These are phyloP conservation scores for Euclidium syriacum DNA, from an alignment of 345 rosid genomes.

Conservation along the genomic window DNA sequence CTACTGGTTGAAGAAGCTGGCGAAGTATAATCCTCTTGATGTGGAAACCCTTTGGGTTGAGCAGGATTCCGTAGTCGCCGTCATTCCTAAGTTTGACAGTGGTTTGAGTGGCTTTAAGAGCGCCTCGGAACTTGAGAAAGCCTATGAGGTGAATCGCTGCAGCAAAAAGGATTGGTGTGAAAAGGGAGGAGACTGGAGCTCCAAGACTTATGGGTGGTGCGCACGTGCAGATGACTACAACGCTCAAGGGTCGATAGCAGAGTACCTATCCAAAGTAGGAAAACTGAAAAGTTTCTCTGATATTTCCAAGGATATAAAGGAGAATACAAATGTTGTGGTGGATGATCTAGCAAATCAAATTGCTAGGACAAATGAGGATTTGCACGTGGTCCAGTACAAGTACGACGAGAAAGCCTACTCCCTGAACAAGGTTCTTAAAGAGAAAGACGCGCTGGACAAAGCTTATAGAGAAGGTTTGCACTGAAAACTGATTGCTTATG, in stretches of 20 bases:
- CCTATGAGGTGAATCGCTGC: conserved; percentile 39
- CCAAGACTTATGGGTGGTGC: conserved; percentile 60
- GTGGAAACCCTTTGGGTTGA: conserved; percentile 47
- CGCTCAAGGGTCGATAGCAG: conserved; percentile 53
- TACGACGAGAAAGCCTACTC: conserved; percentile 54
- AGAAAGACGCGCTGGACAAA: conserved; percentile 60
- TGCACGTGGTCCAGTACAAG: conserved; percentile 40
- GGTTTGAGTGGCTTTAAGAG: conserved; percentile 58
- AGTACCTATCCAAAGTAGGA: conserved; percentile 54
- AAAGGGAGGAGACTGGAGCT: conserved; percentile 30
- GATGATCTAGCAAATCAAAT: conserved; percentile 49
- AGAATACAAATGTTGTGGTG: conserved; percentile 37
- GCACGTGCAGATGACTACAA: conserved; percentile 69
- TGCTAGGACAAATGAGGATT: conserved; percentile 55
- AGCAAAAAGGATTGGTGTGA: conserved; percentile 55
- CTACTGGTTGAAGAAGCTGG: conserved; percentile 59
- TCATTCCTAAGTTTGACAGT: conserved; percentile 42
- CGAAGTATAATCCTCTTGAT: conserved; percentile 46
- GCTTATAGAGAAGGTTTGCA: conserved; percentile 62
- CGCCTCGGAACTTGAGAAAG: conserved; percentile 56
- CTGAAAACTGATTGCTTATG: conserved; percentile 1
- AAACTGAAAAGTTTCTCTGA: conserved; percentile 50
- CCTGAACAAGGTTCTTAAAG: conserved; percentile 52
- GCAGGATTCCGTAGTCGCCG: conserved; percentile 33
- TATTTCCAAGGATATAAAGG: conserved; percentile 39